Percentiles rank a stretch among this genome's conserved stretches.
phyloP scores from a whole-genome alignment of 73 alveolate species.

The Durusdinium trenchii region DNA sequence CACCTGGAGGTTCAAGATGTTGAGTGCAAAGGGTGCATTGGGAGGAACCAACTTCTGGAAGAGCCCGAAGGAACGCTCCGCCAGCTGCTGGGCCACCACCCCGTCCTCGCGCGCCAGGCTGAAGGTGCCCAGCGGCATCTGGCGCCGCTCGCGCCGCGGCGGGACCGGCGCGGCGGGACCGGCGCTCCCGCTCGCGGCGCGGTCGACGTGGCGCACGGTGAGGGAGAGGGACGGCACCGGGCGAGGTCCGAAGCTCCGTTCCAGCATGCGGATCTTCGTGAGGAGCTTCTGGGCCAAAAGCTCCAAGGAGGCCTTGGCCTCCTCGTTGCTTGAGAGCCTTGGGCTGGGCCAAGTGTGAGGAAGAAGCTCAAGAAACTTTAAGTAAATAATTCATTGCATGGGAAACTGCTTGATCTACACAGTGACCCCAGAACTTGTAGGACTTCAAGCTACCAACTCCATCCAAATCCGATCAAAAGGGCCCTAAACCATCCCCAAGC shows the following conservation, averaged over 20 bases:
- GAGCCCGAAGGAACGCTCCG: conserved; percentile 23
- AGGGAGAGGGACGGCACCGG: conserved; percentile 45
- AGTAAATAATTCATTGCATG: too few relatives aligned
- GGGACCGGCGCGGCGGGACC: background rate
- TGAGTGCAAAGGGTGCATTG: background rate
- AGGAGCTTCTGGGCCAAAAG: conserved; percentile 67
- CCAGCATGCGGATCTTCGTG: conserved; percentile 44
- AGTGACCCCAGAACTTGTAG: too few relatives aligned
- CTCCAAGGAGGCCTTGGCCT: background rate
- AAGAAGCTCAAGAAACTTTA: too few relatives aligned
- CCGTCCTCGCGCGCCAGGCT: background rate
- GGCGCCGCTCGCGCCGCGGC: conserved; percentile 69
- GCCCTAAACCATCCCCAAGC: too few relatives aligned
- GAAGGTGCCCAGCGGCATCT: conserved; percentile 76
- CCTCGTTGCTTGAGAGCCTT: background rate
- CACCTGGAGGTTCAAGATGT: conserved; percentile 35
- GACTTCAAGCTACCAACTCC: too few relatives aligned
- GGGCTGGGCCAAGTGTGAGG: too few relatives aligned
- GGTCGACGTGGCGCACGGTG: background rate
- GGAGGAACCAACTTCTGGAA: conserved; percentile 22
- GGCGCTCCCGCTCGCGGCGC: background rate
- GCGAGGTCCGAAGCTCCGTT: conserved; percentile 53
- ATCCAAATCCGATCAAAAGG: too few relatives aligned
- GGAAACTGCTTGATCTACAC: too few relatives aligned
- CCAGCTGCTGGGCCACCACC: conserved; percentile 15